phyloP scores from a whole-genome alignment of 1,284 basidiomycete species.

The Pulveroboletus sp. region DNA sequence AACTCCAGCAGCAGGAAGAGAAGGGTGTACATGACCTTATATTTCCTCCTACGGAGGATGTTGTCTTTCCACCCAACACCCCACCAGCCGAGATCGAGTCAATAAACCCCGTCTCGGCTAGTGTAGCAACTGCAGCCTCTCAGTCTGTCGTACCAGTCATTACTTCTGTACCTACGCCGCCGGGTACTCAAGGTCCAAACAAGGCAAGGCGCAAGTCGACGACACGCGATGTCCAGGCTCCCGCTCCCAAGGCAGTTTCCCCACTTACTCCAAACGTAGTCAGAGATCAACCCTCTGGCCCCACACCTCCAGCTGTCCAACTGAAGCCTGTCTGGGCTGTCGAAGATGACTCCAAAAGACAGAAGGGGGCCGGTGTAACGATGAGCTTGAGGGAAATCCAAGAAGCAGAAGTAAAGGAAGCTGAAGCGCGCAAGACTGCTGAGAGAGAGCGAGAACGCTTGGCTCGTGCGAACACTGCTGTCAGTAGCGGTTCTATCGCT shows the following conservation, averaged over 20 bases:
- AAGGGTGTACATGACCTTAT: conserved; percentile 11
- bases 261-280: conserved; percentile 11
- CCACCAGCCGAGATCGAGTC: conserved; percentile 20
- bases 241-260: conserved; percentile 28
- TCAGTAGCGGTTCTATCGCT: conserved; percentile 34
- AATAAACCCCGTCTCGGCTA: conserved; percentile 15
- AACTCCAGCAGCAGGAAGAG: conserved; percentile 38
- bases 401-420: conserved; percentile 85
- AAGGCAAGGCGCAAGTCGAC: conserved; percentile 38
- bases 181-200: conserved; percentile 11
- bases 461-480: conserved; percentile 49
- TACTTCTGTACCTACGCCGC: conserved; percentile 3
- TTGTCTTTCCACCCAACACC: background rate
- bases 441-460: conserved; percentile 67
- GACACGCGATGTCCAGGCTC: conserved; percentile 27
- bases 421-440: conserved; percentile 70
- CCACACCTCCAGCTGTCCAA: conserved; percentile 32
- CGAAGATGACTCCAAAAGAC: conserved; percentile 64
- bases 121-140: conserved; percentile 6
- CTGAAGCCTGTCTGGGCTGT: conserved; percentile 61
- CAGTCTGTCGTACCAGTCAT: conserved; percentile 11
- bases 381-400: conserved; percentile 92
- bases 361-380: conserved; percentile 46
- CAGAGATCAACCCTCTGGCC: conserved; percentile 31
- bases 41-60: conserved; percentile 18